Conservation (phyloP, 768 basidiomycete genomes). For the Mycena leptocephala region DNA sequence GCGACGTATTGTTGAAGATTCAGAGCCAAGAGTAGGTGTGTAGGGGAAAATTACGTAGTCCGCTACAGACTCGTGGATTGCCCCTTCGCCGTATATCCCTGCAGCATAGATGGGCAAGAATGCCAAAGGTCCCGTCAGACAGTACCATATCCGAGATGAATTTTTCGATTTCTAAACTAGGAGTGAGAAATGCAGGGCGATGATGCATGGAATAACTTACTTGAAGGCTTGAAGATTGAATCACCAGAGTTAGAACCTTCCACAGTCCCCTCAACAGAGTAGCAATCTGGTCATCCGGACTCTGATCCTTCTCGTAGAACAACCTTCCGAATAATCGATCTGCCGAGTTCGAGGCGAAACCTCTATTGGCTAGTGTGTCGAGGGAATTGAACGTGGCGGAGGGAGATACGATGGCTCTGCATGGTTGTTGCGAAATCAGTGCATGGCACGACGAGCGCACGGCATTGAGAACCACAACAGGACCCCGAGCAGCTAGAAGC, state of each 20-base stretch:
- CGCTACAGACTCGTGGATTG: too few relatives aligned
- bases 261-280: neutral
- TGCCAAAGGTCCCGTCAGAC: neutral
- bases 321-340: neutral
- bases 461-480: constrained; percentile 40
- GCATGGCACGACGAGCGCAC: constrained; percentile 35
- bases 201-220: too few relatives aligned
- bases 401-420: neutral
- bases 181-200: too few relatives aligned
- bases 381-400: constrained; percentile 11
- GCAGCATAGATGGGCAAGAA: too few relatives aligned
- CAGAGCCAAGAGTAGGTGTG: too few relatives aligned
- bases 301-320: neutral
- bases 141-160: too few relatives aligned
- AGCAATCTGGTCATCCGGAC: neutral
- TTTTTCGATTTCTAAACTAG: neutral
- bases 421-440: too few relatives aligned
- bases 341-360: neutral
- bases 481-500: constrained; percentile 33
- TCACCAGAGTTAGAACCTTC: neutral
- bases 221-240: neutral
- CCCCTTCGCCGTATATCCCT: too few relatives aligned
- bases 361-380: neutral
- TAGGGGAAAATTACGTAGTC: too few relatives aligned
- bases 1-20: too few relatives aligned